Evolutionary conservation across 2,329 filamentous ascomycete species (phyloP).

Genomic region (Zalaria sp.): DNA sequence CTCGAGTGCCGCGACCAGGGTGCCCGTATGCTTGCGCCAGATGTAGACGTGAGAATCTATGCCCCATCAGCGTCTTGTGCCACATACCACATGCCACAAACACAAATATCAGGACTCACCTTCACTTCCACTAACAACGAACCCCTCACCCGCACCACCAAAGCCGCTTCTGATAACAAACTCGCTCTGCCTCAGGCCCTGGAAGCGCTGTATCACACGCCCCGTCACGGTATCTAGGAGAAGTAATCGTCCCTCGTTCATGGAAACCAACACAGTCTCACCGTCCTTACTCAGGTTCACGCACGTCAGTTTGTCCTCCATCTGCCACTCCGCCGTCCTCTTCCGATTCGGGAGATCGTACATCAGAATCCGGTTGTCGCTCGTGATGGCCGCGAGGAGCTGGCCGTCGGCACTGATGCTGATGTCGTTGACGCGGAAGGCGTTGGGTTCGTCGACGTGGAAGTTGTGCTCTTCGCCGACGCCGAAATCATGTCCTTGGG

Average conservation of each 20-base stretch:
- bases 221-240: conserved; percentile 65
- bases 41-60: conserved; percentile 61
- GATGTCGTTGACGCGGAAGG: conserved; percentile 69
- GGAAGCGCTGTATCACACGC: conserved; percentile 54
- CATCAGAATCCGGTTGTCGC: conserved; percentile 56
- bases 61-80: conserved; percentile 9
- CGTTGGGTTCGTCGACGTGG: conserved; percentile 28
- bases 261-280: conserved; percentile 68
- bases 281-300: conserved; percentile 72
- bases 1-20: conserved; percentile 58
- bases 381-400: conserved; percentile 66
- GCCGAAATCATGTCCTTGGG: conserved; percentile 3
- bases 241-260: conserved; percentile 60
- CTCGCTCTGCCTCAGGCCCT: conserved; percentile 59
- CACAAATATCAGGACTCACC: conserved; percentile 32
- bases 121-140: conserved; percentile 84
- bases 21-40: conserved; percentile 77
- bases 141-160: conserved; percentile 82
- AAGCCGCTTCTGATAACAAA: conserved; percentile 73
- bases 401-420: conserved; percentile 69
- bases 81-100: neutral
- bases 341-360: conserved; percentile 67
- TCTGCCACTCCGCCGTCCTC: conserved; percentile 58
- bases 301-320: conserved; percentile 59
- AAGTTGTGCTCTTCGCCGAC: conserved; percentile 3